Base-by-base conservation (phyloP, 495 filamentous ascomycete species). In the Penicillium macrosclerotiorum region DNA sequence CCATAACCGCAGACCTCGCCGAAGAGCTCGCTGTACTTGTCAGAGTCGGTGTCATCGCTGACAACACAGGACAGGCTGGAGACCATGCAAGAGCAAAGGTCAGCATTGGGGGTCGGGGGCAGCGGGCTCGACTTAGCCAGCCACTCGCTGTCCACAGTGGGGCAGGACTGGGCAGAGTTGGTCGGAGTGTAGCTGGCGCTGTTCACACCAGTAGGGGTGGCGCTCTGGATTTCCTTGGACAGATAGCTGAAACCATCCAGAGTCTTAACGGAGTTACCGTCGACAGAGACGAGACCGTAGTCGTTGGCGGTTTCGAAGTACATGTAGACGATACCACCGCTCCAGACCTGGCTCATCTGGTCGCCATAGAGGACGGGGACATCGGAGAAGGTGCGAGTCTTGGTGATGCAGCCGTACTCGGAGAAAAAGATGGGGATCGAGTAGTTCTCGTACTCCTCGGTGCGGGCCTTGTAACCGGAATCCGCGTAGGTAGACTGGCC, bases 311-410 rank as follows among this genome's bases (percentile, higher is more conserved):
- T 90, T 67, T 98, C 74, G 75, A 89, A 91, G 76, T 94, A 98
- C 91, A 95, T 95, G 76, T 98, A 98, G 40, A 95, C 88, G 57
- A 98, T 94, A 64, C 93, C 93, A 56, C 93, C 93, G 49, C 86
- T 93, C 81, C 89, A 92, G 49, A 96, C 89, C 18, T 61, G 57
- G 17, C 82, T 84, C 93, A 98, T 98, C 48, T 95, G 54, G n/a
- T 67, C 42, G 12, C 88, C 83, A 70, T 85, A 98, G 4, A 98
- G 78, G 40, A 89, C 83, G 20, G 70, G 75, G 11, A 95, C 90
- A 54, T 98, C 93, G 50, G 84, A 79, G 77, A 94, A 98, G 33
- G 74, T 70, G 67, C 94, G 90, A 19, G 85, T 88, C 29, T 75
- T 72, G 18, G 75, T 64, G 73, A 92, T 97, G 81, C 93, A 98